Evolutionary conservation across 371 early-diverging fungal genomes (phyloP).

Genomic region (Lichtheimia corymbifera): DNA sequence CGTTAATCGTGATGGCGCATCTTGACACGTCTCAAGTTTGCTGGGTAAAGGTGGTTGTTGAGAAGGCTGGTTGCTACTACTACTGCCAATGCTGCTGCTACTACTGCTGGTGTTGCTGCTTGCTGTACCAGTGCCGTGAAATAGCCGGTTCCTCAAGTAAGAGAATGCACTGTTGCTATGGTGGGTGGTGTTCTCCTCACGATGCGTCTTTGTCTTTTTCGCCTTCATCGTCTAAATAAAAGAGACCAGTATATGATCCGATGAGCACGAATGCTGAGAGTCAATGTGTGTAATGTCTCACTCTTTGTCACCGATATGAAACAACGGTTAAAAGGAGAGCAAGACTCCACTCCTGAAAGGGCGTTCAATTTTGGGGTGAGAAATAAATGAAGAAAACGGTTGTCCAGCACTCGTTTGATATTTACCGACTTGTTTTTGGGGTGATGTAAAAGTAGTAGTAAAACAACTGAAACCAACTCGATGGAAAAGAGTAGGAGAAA

Average conservation of each 20-base stretch:
- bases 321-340: constrained; percentile 10
- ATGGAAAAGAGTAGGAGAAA: no score
- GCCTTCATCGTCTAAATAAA: constrained; percentile 12
- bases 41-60: neutral
- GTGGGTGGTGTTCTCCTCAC: constrained; percentile 9
- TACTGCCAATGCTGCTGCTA: no score
- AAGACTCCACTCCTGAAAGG: constrained; percentile 12
- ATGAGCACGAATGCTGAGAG: neutral
- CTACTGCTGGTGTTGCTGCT: no score
- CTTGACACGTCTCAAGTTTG: neutral
- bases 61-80: neutral
- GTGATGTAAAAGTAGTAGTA: no score
- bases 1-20: neutral
- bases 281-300: neutral
- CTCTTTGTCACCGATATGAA: neutral
- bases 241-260: neutral
- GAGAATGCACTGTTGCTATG: constrained; percentile 21
- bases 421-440: no score
- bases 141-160: constrained; percentile 26
- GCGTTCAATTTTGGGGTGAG: constrained; percentile 7
- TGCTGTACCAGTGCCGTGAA: constrained; percentile 13
- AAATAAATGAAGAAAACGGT: neutral
- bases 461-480: no score
- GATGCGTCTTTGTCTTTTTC: constrained; percentile 12
- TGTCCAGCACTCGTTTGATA: no score